Conservation (phyloP, 441 rosid genomes). For the Erodium texanum region DNA sequence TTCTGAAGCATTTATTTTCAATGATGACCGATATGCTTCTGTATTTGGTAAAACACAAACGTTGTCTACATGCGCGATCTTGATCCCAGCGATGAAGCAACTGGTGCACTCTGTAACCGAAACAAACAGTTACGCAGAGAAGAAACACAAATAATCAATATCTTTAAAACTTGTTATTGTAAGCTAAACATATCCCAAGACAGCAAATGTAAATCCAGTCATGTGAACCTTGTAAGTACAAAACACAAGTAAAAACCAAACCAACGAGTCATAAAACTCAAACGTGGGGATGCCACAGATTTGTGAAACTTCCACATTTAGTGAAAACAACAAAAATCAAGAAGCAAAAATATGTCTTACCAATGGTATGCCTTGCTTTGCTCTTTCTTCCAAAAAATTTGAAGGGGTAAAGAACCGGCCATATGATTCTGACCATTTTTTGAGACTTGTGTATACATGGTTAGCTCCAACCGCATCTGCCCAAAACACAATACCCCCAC, state of each 20-base stretch:
- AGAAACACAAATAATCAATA: background rate
- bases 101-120: conserved; percentile 5
- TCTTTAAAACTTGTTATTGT: too few species aligned
- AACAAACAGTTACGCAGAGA: background rate
- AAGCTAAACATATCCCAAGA: too few species aligned
- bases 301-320: background rate
- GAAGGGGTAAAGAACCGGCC: conserved; percentile 21
- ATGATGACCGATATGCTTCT: background rate
- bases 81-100: background rate
- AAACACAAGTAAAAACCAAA: too few species aligned
- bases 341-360: background rate
- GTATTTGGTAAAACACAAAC: too few species aligned
- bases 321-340: background rate
- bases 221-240: too few species aligned
- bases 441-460: background rate
- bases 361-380: background rate
- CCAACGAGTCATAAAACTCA: background rate
- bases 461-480: conserved; percentile 1
- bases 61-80: background rate
- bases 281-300: background rate
- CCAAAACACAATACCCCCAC: conserved; percentile 4
- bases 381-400: conserved; percentile 32
- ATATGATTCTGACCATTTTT: background rate
- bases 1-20: background rate
- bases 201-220: too few species aligned